Percentiles rank a stretch among this genome's conserved stretches.
Conservation (phyloP, 2,329 filamentous ascomycete genomes). For the Penicillium sp. region DNA sequence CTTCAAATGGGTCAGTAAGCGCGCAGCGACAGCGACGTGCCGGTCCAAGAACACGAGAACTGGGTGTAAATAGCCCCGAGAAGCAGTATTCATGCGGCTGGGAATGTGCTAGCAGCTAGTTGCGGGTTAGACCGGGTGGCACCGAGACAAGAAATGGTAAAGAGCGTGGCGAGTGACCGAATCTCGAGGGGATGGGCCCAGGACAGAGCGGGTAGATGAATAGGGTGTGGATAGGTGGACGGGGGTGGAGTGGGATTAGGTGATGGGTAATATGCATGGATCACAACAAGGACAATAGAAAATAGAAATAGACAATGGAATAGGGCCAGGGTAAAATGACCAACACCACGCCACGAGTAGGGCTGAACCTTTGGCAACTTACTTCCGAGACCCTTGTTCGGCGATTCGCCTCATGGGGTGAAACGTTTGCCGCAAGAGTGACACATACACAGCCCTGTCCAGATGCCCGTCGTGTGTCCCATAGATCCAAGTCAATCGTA, state of each 20-base stretch:
- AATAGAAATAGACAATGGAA: not conserved
- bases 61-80: not conserved
- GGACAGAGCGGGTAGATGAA: not conserved
- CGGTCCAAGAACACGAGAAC: slow-evolving; percentile 10
- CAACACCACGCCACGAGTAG: slow-evolving; percentile 17
- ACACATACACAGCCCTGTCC: slow-evolving; percentile 30
- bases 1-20: slow-evolving; percentile 22
- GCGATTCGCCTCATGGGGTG: slow-evolving; percentile 34
- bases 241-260: not conserved
- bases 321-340: not conserved
- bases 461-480: slow-evolving; percentile 28
- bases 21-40: slow-evolving; percentile 8
- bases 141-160: not conserved
- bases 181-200: slow-evolving; percentile 1
- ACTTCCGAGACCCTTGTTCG: slow-evolving; percentile 24
- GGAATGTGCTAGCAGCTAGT: slow-evolving; percentile 18
- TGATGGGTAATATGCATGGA: not conserved
- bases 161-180: slow-evolving; percentile 8
- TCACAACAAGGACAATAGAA: not conserved
- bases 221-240: not conserved
- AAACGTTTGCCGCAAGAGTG: slow-evolving; percentile 31
- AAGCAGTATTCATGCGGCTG: slow-evolving; percentile 21
- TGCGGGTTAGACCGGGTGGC: slow-evolving; percentile 25
- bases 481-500: slow-evolving; percentile 29
- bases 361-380: slow-evolving; percentile 23